Conservation (phyloP, 2,329 filamentous ascomycete genomes). For the Hyphodiscus sp. region DNA sequence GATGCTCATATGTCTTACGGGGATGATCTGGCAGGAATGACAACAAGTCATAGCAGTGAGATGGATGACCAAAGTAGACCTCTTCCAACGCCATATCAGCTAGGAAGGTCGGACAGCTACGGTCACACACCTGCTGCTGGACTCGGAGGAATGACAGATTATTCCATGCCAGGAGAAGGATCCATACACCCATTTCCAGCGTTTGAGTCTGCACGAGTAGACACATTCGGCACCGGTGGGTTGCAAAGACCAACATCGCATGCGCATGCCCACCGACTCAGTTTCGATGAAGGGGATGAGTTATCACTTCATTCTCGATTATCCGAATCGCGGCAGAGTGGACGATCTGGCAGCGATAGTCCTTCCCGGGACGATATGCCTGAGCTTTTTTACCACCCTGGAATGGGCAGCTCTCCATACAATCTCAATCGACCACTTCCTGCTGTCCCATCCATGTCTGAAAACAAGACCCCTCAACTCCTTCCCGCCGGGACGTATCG, state of each 20-base stretch:
- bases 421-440: slow-evolving; percentile 61
- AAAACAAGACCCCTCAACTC: slow-evolving; percentile 38
- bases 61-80: slow-evolving; percentile 41
- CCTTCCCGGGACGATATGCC: slow-evolving; percentile 68
- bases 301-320: slow-evolving; percentile 49
- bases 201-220: slow-evolving; percentile 48
- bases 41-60: slow-evolving; percentile 30
- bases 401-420: slow-evolving; percentile 55
- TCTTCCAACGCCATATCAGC: slow-evolving; percentile 40
- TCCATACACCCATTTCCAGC: slow-evolving; percentile 51
- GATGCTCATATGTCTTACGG: slow-evolving; percentile 55
- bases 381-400: slow-evolving; percentile 91
- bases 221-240: slow-evolving; percentile 86
- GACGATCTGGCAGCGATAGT: slow-evolving; percentile 52
- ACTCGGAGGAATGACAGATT: slow-evolving; percentile 31
- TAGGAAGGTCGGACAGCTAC: slow-evolving; percentile 26
- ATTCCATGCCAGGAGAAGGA: slow-evolving; percentile 41
- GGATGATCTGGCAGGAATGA: slow-evolving; percentile 32
- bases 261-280: slow-evolving; percentile 68
- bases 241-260: slow-evolving; percentile 67
- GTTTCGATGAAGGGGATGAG: slow-evolving; percentile 92
- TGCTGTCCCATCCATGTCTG: slow-evolving; percentile 47
- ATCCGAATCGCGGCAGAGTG: slow-evolving; percentile 39
- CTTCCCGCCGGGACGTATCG: slow-evolving; percentile 55
- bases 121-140: slow-evolving; percentile 20